Evolutionary conservation across 257 asterid genomes (phyloP).

Genomic region (Primulina tabacum): DNA sequence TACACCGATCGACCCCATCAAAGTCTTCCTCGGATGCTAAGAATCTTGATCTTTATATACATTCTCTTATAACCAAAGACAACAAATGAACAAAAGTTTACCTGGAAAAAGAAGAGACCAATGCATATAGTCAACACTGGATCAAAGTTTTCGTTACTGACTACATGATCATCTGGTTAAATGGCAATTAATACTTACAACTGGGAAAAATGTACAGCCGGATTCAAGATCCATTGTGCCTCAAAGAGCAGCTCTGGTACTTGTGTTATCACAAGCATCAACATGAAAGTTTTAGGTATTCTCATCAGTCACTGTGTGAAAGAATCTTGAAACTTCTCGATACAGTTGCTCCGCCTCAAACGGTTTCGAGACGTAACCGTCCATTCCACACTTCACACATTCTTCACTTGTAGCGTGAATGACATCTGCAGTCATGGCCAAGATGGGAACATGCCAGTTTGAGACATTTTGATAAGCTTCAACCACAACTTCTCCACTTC

Average conservation of each 20-base stretch:
- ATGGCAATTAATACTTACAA: constrained; percentile 35
- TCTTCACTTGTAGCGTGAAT: constrained; percentile 79
- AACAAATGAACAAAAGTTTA: constrained; percentile 13
- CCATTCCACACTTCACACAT: constrained; percentile 68
- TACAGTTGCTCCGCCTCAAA: constrained; percentile 94
- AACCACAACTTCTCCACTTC: constrained; percentile 40
- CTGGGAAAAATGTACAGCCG: constrained; percentile 38
- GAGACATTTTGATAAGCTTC: constrained; percentile 42
- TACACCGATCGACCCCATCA: constrained; percentile 1
- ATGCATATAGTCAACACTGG: background rate
- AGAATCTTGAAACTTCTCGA: constrained; percentile 78
- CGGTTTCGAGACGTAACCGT: constrained; percentile 91
- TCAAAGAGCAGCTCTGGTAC: constrained; percentile 13
- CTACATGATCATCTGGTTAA: background rate
- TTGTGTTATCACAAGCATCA: constrained; percentile 19
- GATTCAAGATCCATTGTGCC: constrained; percentile 22
- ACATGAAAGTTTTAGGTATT: constrained; percentile 25
- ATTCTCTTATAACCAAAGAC: constrained; percentile 26
- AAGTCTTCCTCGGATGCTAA: constrained; percentile 19
- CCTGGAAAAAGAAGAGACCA: constrained; percentile 25
- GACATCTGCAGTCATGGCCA: constrained; percentile 98
- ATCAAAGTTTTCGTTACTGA: background rate
- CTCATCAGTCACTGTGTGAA: constrained; percentile 36
- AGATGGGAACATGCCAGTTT: constrained; percentile 81
- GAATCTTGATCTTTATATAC: constrained; percentile 38